Base-by-base conservation (phyloP, 805 yeast genomes). In the Schwanniomyces polymorphus region DNA sequence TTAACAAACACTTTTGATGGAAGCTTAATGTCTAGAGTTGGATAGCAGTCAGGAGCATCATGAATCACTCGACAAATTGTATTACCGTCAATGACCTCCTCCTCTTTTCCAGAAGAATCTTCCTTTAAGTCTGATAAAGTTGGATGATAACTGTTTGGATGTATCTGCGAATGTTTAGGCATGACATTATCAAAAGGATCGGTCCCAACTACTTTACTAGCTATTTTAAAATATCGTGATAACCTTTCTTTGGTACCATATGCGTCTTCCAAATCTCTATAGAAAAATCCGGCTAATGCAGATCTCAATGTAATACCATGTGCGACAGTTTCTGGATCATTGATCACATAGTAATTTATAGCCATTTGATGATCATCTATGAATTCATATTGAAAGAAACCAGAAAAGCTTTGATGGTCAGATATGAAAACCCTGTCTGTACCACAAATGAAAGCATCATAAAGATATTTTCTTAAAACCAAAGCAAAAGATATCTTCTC, bases 241-340 rank as follows among this genome's bases (percentile, higher is more conserved):
- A 37, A 37, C 25, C 26, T 37, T 16, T 11, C 11, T 21, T 37
- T 37, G n/a, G 25, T 37, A 14, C 12, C 34, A 14, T 10, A 5
- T 26, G 43, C 43, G 11, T 28, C 43, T 9, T 6, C 35, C 10
- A 5, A 18, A 27, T n/a, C 18, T 12, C 12, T 28, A 16, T 40
- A 40, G n/a, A 25, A 42, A 29, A 42, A 42, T 18, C 45, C 43
- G 10, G 45, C 45, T 33, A 42, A 34, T n/a, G 45, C 45, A 17
- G 45, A 42, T 25, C 42, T 42, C 41, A 42, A 42, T 21, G 45
- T 42, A 21, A 42, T 42, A 9, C 45, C 45, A 34, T 42, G 28
- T 27, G 17, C 45, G 16, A 42, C 45, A 8, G 45, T 31, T 26
- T 42, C 42, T 31, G 45, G 42, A 42, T 42, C 41, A 33, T 21